These are phyloP conservation scores for Citrullus colocynthis DNA, from an alignment of 306 rosid genomes.

Conservation along the genomic window DNA sequence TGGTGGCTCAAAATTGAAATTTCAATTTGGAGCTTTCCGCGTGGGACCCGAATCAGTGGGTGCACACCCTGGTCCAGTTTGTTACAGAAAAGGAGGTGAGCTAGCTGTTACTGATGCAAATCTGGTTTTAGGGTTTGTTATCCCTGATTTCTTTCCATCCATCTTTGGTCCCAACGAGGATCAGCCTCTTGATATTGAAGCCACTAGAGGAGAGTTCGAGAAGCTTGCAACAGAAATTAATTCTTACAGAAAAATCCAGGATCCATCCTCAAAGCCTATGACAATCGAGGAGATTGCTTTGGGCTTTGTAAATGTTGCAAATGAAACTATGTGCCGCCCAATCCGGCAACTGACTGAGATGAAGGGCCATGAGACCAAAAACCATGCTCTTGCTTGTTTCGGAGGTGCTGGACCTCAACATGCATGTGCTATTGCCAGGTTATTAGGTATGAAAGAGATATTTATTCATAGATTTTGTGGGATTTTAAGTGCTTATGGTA, in stretches of 20 bases:
- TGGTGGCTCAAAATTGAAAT: constrained; percentile 87
- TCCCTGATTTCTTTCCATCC: constrained; percentile 87
- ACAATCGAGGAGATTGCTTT: constrained; percentile 68
- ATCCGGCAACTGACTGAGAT: constrained; percentile 90
- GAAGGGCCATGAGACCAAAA: constrained; percentile 93
- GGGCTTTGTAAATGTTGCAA: constrained; percentile 89
- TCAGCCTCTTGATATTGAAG: constrained; percentile 61
- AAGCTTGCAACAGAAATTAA: constrained; percentile 68
- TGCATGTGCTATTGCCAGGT: constrained; percentile 93
- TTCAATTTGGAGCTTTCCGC: constrained; percentile 73
- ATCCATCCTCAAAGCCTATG: constrained; percentile 62
- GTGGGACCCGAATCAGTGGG: constrained; percentile 97
- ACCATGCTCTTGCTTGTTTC: constrained; percentile 95
- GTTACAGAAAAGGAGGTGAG: constrained; percentile 89
- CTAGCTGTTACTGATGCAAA: constrained; percentile 96
- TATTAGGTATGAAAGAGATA: constrained; percentile 88
- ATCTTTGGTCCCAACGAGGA: constrained; percentile 80
- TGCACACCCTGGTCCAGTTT: constrained; percentile 95
- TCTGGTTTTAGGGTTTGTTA: constrained; percentile 65
- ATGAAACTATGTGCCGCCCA: constrained; percentile 96
- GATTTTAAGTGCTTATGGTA: constrained; percentile 90
- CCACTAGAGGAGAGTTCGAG: constrained; percentile 54
- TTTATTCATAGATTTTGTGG: constrained; percentile 84
- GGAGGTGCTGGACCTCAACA: constrained; percentile 99
- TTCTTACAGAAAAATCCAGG: constrained; percentile 45